Conservation (phyloP, 169 alveolate species). For the Plasmodium relictum region DNA sequence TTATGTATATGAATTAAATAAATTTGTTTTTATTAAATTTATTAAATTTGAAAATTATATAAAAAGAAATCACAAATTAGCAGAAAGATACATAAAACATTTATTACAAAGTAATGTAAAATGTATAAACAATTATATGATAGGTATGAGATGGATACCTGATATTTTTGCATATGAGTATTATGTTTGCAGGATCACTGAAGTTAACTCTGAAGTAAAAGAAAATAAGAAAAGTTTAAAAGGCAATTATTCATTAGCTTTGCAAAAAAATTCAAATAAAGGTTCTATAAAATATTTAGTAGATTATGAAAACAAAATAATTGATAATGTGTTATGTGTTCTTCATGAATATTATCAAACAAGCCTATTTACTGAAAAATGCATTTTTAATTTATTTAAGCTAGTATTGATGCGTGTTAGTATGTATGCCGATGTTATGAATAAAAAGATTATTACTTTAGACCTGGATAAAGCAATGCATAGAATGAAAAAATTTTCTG, state of each 20-base stretch:
- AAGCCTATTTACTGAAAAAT: conserved; percentile 67
- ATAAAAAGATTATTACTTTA: conserved; percentile 42
- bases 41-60: conserved; percentile 48
- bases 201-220: conserved; percentile 3
- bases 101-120: conserved; percentile 53
- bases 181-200: conserved; percentile 69
- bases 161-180: conserved; percentile 65
- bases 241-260: conserved; percentile 20
- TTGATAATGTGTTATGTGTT: conserved; percentile 57
- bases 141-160: conserved; percentile 74
- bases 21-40: conserved; percentile 62
- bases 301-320: conserved; percentile 51
- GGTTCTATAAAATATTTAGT: conserved; percentile 31
- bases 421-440: conserved; percentile 28
- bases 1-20: conserved; percentile 63
- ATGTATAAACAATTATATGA: conserved; percentile 67
- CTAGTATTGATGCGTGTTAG: conserved; percentile 61
- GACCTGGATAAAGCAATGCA: conserved; percentile 74
- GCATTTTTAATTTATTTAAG: conserved; percentile 71
- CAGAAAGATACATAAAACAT: conserved; percentile 48
- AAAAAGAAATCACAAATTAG: conserved; percentile 57
- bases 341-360: conserved; percentile 71
- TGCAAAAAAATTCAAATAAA: conserved; percentile 32
- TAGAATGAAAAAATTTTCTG: conserved; percentile 73
- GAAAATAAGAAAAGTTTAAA: not conserved